Percentiles rank a stretch among this genome's conserved stretches.
These are phyloP conservation scores for Micractinium conductrix DNA, from an alignment of 139 green algal genomes.

Conservation along the genomic window DNA sequence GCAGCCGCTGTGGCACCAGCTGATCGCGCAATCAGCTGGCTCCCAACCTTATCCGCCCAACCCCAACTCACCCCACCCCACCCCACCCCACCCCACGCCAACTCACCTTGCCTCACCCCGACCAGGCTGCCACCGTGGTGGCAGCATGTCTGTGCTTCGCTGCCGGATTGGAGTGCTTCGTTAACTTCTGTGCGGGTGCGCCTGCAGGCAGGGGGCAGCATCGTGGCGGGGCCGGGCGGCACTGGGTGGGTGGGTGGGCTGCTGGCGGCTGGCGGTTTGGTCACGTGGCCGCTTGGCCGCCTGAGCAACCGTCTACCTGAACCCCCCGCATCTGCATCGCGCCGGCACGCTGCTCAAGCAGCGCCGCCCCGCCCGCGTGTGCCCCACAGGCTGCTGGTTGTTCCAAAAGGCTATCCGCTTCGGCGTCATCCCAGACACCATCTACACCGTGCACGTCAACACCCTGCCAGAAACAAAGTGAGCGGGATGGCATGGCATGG, in stretches of 20 bases:
- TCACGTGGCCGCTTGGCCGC: neutral
- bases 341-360: neutral
- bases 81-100: neutral
- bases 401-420: conserved; percentile 55
- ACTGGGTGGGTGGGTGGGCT: too few relatives aligned
- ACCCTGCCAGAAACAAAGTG: conserved; percentile 45
- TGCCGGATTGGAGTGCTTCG: conserved; percentile 48
- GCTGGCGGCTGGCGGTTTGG: too few relatives aligned
- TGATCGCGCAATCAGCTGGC: too few relatives aligned
- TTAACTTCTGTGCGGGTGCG: conserved; percentile 56
- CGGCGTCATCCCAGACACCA: conserved; percentile 41
- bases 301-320: neutral
- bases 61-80: too few relatives aligned
- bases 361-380: too few relatives aligned
- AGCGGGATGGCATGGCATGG: neutral
- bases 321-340: neutral
- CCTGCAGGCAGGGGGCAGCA: too few relatives aligned
- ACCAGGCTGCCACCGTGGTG: conserved; percentile 27
- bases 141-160: conserved; percentile 30
- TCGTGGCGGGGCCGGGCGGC: too few relatives aligned
- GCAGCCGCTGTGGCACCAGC: too few relatives aligned
- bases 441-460: conserved; percentile 60
- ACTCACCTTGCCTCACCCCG: neutral
- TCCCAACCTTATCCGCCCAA: too few relatives aligned
- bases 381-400: conserved; percentile 14